Base-by-base conservation (phyloP, 345 rosid species). In the Arabidopsis arenosa region DNA sequence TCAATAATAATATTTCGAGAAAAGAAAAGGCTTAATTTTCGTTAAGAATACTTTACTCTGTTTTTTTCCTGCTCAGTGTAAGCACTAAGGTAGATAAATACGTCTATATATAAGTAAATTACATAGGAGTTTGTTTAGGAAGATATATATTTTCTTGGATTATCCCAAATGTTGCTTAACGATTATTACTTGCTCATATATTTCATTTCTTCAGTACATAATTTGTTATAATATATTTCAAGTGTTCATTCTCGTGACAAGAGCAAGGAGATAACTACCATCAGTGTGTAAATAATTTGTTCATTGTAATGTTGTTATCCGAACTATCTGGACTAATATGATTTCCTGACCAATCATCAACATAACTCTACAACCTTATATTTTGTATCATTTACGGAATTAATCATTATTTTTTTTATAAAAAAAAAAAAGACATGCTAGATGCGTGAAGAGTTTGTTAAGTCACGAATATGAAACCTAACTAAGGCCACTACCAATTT, bases 81-180 rank as follows among this genome's bases (percentile, higher is more conserved):
- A 69, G 37, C 58, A 44, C 43, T 44, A 41, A 76, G 75, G 53
- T 70, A 76, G 64, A 52, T 61, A 21, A 48, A 61, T 71, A 71
- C 28, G 39, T 65, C 11, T 69, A 56, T 69, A 56, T 43, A 32
- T 32, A 40, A 26, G 36, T 30, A 15, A n/a, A 6, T 43, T 32
- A 28, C 30, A 53, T 30, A 64, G 40, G n/a, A 56, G 8, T 47
- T 48, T 56, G 40, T 57, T 57, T 74, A 57, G 49, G 33, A 41
- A 40, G 33, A 40, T 61, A 21, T 23, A 36, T 44, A 54, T 73
- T 30, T 7, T 63, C 5, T 41, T 73, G 54, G 63, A 23, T 63
- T 57, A 41, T 63, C 13, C 73, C 39, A 39, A 28, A 51, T 49
- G 49, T 60, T 11, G 49, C 51, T 7, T 63, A 28, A 62, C 44